Evolutionary conservation across 495 filamentous ascomycete genomes (phyloP).

Genomic region (Hypomontagnella monticulosa): DNA sequence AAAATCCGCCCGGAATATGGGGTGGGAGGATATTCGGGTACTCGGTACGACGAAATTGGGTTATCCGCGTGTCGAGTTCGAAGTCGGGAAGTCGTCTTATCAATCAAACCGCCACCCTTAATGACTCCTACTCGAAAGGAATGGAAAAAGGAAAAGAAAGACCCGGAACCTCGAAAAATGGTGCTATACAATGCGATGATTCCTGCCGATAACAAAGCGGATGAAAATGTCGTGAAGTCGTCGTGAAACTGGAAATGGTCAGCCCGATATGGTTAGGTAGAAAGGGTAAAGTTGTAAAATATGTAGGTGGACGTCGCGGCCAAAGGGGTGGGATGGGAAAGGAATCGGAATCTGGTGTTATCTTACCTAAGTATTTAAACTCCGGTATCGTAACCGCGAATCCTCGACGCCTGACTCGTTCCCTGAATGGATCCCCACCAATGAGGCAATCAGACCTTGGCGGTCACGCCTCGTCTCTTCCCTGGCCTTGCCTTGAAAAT

Average conservation of each 20-base stretch:
- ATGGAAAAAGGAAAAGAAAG: constrained; percentile 18
- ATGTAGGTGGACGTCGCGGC: constrained; percentile 10
- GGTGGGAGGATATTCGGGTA: constrained; percentile 3
- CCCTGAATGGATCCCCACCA: constrained; percentile 33
- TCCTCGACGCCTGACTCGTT: constrained; percentile 41
- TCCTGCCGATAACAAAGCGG: not conserved
- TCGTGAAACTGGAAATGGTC: constrained; percentile 5
- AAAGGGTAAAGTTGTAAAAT: constrained; percentile 9
- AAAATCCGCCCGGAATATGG: not conserved
- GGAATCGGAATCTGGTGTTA: constrained; percentile 8
- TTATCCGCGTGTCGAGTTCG: constrained; percentile 22
- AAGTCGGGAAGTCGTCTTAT: constrained; percentile 6
- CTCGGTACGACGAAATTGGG: constrained; percentile 13
- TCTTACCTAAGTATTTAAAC: not conserved
- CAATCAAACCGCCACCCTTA: constrained; percentile 25
- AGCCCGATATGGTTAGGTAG: constrained; percentile 34
- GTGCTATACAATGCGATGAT: not conserved
- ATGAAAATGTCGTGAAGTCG: constrained; percentile 1
- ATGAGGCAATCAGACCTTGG: constrained; percentile 33
- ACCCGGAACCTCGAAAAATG: constrained; percentile 4
- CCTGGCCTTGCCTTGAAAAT: no score
- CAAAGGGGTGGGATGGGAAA: constrained; percentile 21
- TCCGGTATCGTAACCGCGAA: constrained; percentile 27
- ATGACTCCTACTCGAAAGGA: constrained; percentile 17
- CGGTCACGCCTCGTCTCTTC: not conserved